Conservation (phyloP, 1,284 basidiomycete genomes). For the Phenoliferia sp. region DNA sequence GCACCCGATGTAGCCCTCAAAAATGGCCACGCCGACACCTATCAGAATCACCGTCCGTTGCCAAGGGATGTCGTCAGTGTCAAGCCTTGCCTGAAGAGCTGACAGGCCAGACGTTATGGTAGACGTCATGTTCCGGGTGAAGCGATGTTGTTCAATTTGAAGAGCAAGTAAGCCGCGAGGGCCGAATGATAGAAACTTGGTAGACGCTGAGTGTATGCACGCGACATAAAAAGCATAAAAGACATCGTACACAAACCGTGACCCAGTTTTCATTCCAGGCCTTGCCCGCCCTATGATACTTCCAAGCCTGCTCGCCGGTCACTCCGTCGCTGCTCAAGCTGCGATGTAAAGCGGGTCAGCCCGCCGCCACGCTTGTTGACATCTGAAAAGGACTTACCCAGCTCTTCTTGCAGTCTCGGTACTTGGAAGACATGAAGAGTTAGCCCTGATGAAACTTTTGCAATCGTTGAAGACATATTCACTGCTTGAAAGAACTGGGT, state of each 20-base stretch:
- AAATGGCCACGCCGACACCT: conserved; percentile 2
- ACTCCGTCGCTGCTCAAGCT: conserved; percentile 28
- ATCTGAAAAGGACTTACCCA: conserved; percentile 15
- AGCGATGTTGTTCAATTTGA: not conserved
- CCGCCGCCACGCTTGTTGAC: not conserved
- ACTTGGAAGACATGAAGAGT: conserved; percentile 1
- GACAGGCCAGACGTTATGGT: not conserved
- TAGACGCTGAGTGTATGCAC: no score
- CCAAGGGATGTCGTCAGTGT: conserved; percentile 14
- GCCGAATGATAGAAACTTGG: no score
- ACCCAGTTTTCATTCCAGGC: not conserved
- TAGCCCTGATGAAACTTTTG: not conserved
- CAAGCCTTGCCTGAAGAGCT: not conserved
- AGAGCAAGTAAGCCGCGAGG: not conserved
- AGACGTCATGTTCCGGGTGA: not conserved
- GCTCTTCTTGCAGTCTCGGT: conserved; percentile 29
- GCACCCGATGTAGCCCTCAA: conserved; percentile 22
- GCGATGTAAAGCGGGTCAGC: not conserved
- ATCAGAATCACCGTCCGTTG: conserved; percentile 12
- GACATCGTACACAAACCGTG: no score
- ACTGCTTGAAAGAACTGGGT: conserved; percentile 31
- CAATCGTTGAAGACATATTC: not conserved
- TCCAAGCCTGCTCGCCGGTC: conserved; percentile 26
- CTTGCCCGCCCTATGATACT: conserved; percentile 10
- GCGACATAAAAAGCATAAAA: no score